Base-by-base conservation (phyloP, 2,329 filamentous ascomycete genomes). In the Monosporascus sp. region DNA sequence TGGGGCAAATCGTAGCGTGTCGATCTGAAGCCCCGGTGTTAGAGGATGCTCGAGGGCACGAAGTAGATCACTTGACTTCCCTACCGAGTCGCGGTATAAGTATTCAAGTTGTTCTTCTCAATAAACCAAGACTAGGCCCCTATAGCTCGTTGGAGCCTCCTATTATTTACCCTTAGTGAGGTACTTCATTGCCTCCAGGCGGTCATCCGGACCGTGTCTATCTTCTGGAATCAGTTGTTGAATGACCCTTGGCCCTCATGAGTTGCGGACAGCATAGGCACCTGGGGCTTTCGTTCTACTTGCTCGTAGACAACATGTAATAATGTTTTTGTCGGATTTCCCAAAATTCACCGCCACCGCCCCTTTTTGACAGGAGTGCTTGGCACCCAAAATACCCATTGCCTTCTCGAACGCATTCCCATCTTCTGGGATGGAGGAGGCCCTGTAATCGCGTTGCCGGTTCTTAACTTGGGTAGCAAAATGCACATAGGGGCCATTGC, bases 401-500 rank as follows among this genome's bases (percentile, higher is more conserved):
- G 34, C 72, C 48, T 58, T 60, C 16, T 60, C 64, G 54, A 79
- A 80, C 43, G 68, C 61, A 58, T 71, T 71, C 56, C 70, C 54
- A 27, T 58, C 54, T 1, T 70, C 68, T 44, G 68, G 64, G 41
- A 71, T 68, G 53, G 64, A 69, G 2, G 60, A 56, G 17, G 52
- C 49, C 3, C 65, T 44, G 49, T 67, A 68, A 31, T 49, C 55
- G 2, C 52, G 53, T 37, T 62, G 53, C 1, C 57, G 59, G 47
- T 61, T 57, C 41, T 50, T 56, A 54, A 55, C 60, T 55, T 60
- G 61, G 16, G 48, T 49, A 9, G 74, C 76, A 49, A 77, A 74
- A 57, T 81, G 80, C 2, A 77, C 65, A 55, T 76, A 82, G 31
- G 73, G 73, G 54, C 82, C 78, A 1, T 62, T 65, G 16, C 79